Evolutionary conservation across 202 grass and related monocot species (phyloP).

Genomic region (Bolboschoenoplectus hybrid): DNA sequence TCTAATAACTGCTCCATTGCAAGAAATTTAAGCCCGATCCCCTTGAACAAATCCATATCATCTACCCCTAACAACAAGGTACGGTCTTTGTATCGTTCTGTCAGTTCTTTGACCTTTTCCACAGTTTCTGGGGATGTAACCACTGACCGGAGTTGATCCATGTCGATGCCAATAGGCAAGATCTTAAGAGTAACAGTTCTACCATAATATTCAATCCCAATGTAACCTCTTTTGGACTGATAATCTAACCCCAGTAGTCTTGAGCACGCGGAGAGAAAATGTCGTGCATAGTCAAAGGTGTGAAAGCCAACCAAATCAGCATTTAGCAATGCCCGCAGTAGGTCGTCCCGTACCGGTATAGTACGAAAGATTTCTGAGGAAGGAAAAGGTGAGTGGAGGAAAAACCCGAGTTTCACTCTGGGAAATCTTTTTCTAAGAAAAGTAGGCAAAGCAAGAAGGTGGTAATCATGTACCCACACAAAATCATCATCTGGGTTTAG

Average conservation of each 20-base stretch:
- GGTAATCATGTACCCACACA: conserved; percentile 98
- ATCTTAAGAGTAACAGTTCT: conserved; percentile 90
- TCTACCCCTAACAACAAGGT: conserved; percentile 84
- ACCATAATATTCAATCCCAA: conserved; percentile 93
- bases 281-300: conserved; percentile 97
- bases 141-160: conserved; percentile 80
- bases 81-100: conserved; percentile 55
- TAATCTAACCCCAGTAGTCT: conserved; percentile 76
- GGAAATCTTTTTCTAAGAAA: conserved; percentile 91
- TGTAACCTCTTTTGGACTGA: conserved; percentile 90
- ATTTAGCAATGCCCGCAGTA: conserved; percentile 93
- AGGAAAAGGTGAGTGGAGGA: conserved; percentile 95
- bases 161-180: conserved; percentile 82
- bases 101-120: conserved; percentile 46
- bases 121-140: conserved; percentile 69
- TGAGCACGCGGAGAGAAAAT: conserved; percentile 88
- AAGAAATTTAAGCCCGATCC: conserved; percentile 92
- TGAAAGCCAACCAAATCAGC: conserved; percentile 94
- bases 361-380: conserved; percentile 94
- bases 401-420: conserved; percentile 75
- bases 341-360: conserved; percentile 84
- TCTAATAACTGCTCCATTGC: conserved; percentile 91
- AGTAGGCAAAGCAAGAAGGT: conserved; percentile 87
- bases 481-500: conserved; percentile 82
- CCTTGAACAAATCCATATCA: conserved; percentile 95